phyloP scores from a whole-genome alignment of 148 eudicot species.

The Amaranthus palmeri region DNA sequence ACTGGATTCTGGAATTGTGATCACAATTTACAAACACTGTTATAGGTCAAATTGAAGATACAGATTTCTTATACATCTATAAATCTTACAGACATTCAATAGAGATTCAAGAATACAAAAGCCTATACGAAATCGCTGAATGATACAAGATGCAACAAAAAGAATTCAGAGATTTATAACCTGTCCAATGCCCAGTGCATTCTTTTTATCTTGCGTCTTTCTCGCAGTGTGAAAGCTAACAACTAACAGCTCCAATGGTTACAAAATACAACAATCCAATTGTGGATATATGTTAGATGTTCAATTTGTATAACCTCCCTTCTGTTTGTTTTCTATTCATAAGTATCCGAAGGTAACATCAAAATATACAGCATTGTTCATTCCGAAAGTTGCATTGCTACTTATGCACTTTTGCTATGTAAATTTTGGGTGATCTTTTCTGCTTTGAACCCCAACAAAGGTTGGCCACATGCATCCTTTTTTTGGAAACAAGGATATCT shows the following conservation, averaged over 20 bases:
- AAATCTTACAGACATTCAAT: neutral
- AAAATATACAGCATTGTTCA: conserved; percentile 21
- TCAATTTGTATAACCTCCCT: conserved; percentile 11
- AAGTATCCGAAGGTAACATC: conserved; percentile 3
- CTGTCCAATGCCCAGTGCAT: neutral
- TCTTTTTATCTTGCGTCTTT: neutral
- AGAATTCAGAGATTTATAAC: neutral
- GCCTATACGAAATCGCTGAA: neutral
- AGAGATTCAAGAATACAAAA: neutral
- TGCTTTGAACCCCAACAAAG: conserved; percentile 68
- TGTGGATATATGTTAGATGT: neutral
- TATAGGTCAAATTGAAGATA: neutral
- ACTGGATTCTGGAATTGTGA: neutral
- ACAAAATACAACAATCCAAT: conserved; percentile 3
- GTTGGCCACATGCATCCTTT: conserved; percentile 29
- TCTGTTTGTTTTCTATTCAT: neutral
- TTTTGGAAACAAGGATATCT: conserved; percentile 19
- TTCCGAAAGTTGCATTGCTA: neutral
- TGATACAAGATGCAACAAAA: conserved; percentile 2
- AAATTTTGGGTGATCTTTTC: conserved; percentile 43
- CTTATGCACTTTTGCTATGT: conserved; percentile 16
- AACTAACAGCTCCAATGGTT: conserved; percentile 3
- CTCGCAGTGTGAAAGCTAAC: neutral
- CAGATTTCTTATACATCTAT: neutral
- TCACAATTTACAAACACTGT: conserved; percentile 8